phyloP scores from a whole-genome alignment of 2,329 filamentous ascomycete species.

The Tolypocladium tropicale region DNA sequence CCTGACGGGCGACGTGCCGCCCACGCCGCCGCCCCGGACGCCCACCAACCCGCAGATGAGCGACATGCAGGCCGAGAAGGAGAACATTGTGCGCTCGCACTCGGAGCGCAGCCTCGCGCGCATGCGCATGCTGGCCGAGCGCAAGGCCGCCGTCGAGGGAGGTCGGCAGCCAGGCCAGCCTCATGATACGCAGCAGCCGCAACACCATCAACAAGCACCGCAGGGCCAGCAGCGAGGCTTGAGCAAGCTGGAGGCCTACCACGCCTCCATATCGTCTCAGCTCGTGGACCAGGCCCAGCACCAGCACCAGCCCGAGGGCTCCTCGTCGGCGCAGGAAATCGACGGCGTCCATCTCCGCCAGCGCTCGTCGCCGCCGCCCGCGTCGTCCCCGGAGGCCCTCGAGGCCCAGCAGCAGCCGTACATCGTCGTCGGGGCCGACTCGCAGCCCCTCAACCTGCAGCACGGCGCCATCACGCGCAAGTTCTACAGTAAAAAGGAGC shows the following conservation, averaged over 20 bases:
- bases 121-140: slow-evolving; percentile 30
- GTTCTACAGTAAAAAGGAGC: slow-evolving; percentile 84
- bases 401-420: slow-evolving; percentile 32
- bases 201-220: too few relatives aligned
- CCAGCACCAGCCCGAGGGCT: background rate
- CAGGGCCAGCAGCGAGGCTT: background rate
- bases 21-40: slow-evolving; percentile 60
- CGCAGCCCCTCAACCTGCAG: slow-evolving; percentile 65
- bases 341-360: slow-evolving; percentile 46
- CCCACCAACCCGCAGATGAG: slow-evolving; percentile 57
- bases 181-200: too few relatives aligned
- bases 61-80: slow-evolving; percentile 52
- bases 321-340: slow-evolving; percentile 23
- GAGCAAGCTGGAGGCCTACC: slow-evolving; percentile 15
- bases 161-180: too few relatives aligned
- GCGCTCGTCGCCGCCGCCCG: slow-evolving; percentile 2
- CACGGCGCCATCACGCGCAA: slow-evolving; percentile 80
- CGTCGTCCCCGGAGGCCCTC: slow-evolving; percentile 14
- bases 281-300: slow-evolving; percentile 13
- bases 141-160: slow-evolving; percentile 9
- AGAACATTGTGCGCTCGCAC: slow-evolving; percentile 46
- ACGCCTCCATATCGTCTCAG: slow-evolving; percentile 14
- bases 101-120: slow-evolving; percentile 43
- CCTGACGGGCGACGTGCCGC: slow-evolving; percentile 68
- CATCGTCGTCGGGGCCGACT: slow-evolving; percentile 56